Evolutionary conservation across 495 filamentous ascomycete genomes (phyloP), one percentile per base, ranked within the genome.

Genomic region (Talaromyces thailandensis): DNA sequence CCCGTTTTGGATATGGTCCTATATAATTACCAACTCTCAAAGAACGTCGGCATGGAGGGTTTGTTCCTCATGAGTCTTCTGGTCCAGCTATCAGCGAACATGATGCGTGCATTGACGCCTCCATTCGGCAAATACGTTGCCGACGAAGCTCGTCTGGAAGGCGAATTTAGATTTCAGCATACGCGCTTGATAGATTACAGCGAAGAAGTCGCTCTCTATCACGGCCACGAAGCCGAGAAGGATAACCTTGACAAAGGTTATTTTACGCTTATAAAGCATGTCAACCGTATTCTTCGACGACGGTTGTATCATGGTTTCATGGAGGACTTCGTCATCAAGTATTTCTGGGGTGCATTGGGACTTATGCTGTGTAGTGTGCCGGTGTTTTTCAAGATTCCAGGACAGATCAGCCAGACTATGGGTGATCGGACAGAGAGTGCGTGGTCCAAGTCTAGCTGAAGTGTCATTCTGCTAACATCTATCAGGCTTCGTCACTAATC

Each of bases 291-390:
- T 66, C 75, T 98, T 45, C 81, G 92, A 35, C 78, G 91, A 62
- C 82, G 94, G 28, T 87, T 98, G 66, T 98, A 96, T 70, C 92
- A 98, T 68, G 92, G 92, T 12, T 87, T 98, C 64, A 97, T 98
- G 94, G 95, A 98, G 70, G 94, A 98, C 71, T 98, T 96, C 75
- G 90, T 98, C 14, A 93, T 98, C 68, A 98, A 98, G 75, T 98
- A 98, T 69, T 94, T 96, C 78, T 98, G 94, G 94, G 95, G 95
- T 58, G 94, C 94, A 4, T 66, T 98, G 53, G 94, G 94, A 6
- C 81, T 98, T 67, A 74, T 95, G 64, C 86, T 98, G n/a, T 98
- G 95, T 78, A 93, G 92, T 69, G 85, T 96, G 3, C 94, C 94
- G 1, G 93, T 98, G 0, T 98, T 98, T 73, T 90, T 98, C 80